Percentiles rank a stretch among this genome's conserved stretches.
These are phyloP conservation scores for Spatholobus suberectus DNA, from an alignment of 306 rosid species.

Conservation along the genomic window DNA sequence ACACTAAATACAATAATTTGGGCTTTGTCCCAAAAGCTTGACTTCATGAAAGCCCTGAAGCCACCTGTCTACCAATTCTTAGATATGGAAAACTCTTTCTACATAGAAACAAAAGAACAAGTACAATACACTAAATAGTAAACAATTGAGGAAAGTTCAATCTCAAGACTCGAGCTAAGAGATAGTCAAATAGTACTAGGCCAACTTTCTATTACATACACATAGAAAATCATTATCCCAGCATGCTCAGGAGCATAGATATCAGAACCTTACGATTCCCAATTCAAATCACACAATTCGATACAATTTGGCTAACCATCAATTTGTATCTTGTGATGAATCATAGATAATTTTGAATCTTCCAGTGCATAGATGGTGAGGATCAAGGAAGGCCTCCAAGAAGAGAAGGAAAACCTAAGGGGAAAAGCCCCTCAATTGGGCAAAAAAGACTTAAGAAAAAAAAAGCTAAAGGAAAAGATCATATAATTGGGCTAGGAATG, in stretches of 20 bases:
- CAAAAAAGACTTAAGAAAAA: too few species aligned
- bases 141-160: neutral
- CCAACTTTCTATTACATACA: slow-evolving; percentile 5
- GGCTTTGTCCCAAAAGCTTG: neutral
- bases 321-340: neutral
- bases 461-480: too few species aligned
- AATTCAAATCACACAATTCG: neutral
- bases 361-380: neutral
- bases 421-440: too few species aligned
- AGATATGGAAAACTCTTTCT: too few species aligned
- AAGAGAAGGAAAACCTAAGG: too few species aligned
- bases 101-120: too few species aligned
- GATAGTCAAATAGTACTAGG: neutral
- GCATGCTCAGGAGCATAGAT: neutral
- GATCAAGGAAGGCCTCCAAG: too few species aligned
- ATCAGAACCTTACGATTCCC: neutral
- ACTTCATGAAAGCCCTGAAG: neutral
- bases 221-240: neutral
- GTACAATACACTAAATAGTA: neutral
- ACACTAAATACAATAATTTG: neutral
- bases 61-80: neutral
- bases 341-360: neutral
- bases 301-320: neutral
- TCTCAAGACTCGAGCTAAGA: neutral
- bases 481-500: too few species aligned